Evolutionary conservation across 2,329 filamentous ascomycete genomes (phyloP), one percentile per base, ranked within the genome.

Genomic region (Fusarium transvaalense): DNA sequence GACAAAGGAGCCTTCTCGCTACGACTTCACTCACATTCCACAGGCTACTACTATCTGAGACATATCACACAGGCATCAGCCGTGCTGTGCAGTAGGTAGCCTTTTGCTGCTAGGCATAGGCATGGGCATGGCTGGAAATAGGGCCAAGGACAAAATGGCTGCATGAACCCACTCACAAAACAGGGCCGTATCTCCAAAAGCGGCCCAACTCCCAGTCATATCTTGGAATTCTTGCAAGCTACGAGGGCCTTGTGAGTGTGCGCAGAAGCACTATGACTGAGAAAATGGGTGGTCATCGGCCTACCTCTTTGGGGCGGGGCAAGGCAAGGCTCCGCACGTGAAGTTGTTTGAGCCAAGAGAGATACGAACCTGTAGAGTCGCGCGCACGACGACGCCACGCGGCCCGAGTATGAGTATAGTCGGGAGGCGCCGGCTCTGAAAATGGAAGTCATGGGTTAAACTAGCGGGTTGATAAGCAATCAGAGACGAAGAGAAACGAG

Each of bases 241-340:
- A 46, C 34, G 47, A 68, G 50, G 55, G 41, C 69, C 70, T 69
- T 64, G 65, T 69, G 70, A 71, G 62, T 59, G 64, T 41, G 51
- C 19, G 31, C 47, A 19, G 10, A 46, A 21, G 39, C 46, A 58
- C 54, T 55, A 59, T 56, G 56, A 56, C 41, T 54, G 19, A 35
- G 48, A 61, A 59, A 64, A 59, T 55, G 61, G 70, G 69, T 74
- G 72, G 72, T 74, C 72, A 74, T 74, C 70, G 64, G 71, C 61
- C 56, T 65, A 56, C 46, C 45, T 37, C 43, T 29, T 50, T 50
- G 27, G 55, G 61, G 69, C 55, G 65, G 71, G 61, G 61, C 38
- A 42, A 35, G 31, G 64, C 64, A 69, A 59, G 55, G 52, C 63
- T 52, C 59, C 57, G 62, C 72, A 74, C 72, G 72, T 74, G 72